These are phyloP conservation scores for Scleroderma bovista DNA, from an alignment of 768 basidiomycete species.

Conservation along the genomic window DNA sequence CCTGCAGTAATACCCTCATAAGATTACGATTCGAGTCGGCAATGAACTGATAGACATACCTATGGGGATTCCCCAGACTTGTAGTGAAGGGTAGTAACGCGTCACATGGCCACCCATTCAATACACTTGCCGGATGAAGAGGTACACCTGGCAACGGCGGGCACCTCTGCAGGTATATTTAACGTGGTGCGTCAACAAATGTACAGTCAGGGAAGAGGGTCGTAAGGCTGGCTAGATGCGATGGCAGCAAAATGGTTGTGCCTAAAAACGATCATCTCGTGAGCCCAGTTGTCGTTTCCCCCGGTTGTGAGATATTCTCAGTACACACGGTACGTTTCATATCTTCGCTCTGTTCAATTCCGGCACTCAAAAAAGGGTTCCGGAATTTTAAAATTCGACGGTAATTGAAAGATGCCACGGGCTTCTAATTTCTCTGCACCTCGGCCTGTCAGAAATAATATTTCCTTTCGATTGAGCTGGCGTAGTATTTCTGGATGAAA, in stretches of 20 bases:
- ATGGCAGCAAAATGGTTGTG: slow-evolving; percentile 69
- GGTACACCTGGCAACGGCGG: slow-evolving; percentile 41
- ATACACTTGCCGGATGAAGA: slow-evolving; percentile 49
- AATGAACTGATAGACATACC: slow-evolving; percentile 31
- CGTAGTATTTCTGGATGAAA: slow-evolving; percentile 56
- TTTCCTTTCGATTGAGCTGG: slow-evolving; percentile 37
- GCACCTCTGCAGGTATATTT: slow-evolving; percentile 39
- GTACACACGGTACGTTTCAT: slow-evolving; percentile 75
- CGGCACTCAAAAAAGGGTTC: slow-evolving; percentile 39
- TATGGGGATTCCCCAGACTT: slow-evolving; percentile 74
- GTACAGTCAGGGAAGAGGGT: not conserved
- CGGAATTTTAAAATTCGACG: not conserved
- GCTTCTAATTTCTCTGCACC: slow-evolving; percentile 48
- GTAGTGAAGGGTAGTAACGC: not conserved
- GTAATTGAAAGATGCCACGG: not conserved
- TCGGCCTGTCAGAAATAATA: slow-evolving; percentile 34
- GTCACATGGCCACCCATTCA: not conserved
- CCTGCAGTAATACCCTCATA: slow-evolving; percentile 33
- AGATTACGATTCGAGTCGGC: not conserved
- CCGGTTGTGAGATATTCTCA: slow-evolving; percentile 29
- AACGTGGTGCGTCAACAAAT: not conserved
- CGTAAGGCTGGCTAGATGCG: slow-evolving; percentile 58
- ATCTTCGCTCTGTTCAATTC: slow-evolving; percentile 61
- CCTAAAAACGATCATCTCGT: slow-evolving; percentile 32
- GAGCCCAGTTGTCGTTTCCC: not conserved